These are phyloP conservation scores for Laburnicola sp. DNA, from an alignment of 2,329 filamentous ascomycete genomes.

Conservation along the genomic window DNA sequence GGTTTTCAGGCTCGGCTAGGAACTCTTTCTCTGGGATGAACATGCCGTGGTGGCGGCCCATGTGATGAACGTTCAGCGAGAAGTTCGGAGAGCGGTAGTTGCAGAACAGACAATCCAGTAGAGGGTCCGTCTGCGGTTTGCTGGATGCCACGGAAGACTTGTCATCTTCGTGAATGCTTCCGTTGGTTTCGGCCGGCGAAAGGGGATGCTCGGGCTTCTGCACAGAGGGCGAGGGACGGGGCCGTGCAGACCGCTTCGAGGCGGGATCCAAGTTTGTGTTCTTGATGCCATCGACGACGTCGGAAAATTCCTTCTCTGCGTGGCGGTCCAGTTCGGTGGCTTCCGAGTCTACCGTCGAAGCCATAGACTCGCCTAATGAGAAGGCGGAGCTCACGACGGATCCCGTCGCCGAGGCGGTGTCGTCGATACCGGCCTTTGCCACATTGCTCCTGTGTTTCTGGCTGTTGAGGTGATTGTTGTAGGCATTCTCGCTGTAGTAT, in stretches of 20 bases:
- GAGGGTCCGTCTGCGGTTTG: conserved; percentile 43
- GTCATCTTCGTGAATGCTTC: conserved; percentile 50
- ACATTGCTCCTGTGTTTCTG: conserved; percentile 81
- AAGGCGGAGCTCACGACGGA: conserved; percentile 91
- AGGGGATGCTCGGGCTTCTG: conserved; percentile 43
- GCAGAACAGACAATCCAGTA: conserved; percentile 80
- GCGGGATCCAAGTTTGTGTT: conserved; percentile 58
- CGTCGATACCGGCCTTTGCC: conserved; percentile 54
- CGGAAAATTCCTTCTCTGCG: conserved; percentile 72
- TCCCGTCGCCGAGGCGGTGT: conserved; percentile 63
- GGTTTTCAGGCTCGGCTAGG: conserved; percentile 77
- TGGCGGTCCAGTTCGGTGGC: conserved; percentile 63
- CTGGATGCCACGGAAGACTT: conserved; percentile 30
- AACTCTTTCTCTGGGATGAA: conserved; percentile 91
- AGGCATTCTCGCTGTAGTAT: conserved; percentile 96
- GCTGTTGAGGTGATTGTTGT: conserved; percentile 86
- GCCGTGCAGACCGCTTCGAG: conserved; percentile 46
- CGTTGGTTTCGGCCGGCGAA: conserved; percentile 33
- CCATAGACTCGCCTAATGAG: conserved; percentile 79
- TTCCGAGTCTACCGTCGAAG: conserved; percentile 62
- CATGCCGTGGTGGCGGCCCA: conserved; percentile 92
- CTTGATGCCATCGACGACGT: conserved; percentile 77
- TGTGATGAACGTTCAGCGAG: conserved; percentile 79
- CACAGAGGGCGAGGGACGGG: conserved; percentile 45
- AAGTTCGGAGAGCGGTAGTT: conserved; percentile 78